Evolutionary conservation across 768 basidiomycete genomes (phyloP), one percentile per base, ranked within the genome.

Genomic region (Gloeopeniophorella convolvens): DNA sequence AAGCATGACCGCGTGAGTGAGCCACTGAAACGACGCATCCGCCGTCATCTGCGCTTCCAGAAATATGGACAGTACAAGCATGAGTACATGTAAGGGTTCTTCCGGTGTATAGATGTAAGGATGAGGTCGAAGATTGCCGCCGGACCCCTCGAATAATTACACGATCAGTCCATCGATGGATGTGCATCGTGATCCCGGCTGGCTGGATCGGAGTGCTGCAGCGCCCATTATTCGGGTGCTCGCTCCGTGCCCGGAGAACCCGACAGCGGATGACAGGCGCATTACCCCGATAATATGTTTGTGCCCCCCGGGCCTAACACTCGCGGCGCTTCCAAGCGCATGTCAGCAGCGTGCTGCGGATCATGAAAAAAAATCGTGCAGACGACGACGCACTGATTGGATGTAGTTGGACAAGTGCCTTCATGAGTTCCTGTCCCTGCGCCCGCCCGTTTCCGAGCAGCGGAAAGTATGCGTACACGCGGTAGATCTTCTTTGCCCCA

Each of bases 211-310:
- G 40, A 42, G n/a, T n/a, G 51, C 51, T 46, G 51, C 51, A 53
- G 51, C 51, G 51, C 51, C 51, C 51, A 53, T 53, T 42, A 27
- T 47, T 47, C 51, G 51, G 51, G 45, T 42, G 51, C 20, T 36
- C 37, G 51, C 34, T 48, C 51, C 51, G 45, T 53, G 46, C 16
- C 45, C 51, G 51, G 45, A 28, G 42, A 42, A 21, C 45, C 51
- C 51, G 51, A 36, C n/a, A 53, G 42, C 36, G 21, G 51, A 35
- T 42, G 41, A 48, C 28, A 30, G 28, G n/a, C 42, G 42, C 42
- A 48, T 53, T 53, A 53, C 41, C 51, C 51, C 37, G 51, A 42
- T 53, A 53, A 53, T 48, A 53, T 53, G 51, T 53, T 53, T 23
- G 51, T 53, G 40, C 51, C 51, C 48, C 51, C 51, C 39, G 51